Conservation (phyloP, 257 asterid genomes). For the Fraxinus excelsior region DNA sequence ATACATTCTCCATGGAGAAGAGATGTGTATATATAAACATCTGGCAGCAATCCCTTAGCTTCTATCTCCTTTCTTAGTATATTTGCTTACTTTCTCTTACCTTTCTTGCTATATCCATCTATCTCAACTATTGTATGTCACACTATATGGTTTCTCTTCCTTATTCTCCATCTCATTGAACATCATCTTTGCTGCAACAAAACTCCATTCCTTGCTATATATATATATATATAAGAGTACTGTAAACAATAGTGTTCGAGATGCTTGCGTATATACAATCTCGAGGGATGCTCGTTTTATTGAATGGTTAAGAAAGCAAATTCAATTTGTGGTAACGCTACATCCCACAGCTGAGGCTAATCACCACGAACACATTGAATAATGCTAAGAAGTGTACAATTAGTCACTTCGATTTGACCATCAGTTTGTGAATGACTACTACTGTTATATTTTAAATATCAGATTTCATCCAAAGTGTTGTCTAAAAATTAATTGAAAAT, state of each 20-base stretch:
- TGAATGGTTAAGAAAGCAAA: constrained; percentile 1
- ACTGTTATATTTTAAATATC: neutral
- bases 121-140: constrained; percentile 53
- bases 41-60: constrained; percentile 48
- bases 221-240: constrained; percentile 54
- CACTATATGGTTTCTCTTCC: constrained; percentile 49
- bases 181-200: constrained; percentile 50
- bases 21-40: constrained; percentile 70
- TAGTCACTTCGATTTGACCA: neutral
- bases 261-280: neutral
- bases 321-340: neutral
- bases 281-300: neutral
- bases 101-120: constrained; percentile 60
- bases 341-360: neutral
- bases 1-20: constrained; percentile 75
- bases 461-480: neutral
- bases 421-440: neutral
- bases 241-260: constrained; percentile 48
- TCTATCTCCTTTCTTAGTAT: constrained; percentile 52
- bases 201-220: constrained; percentile 65
- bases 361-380: neutral
- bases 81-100: constrained; percentile 45
- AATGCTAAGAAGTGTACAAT: neutral
- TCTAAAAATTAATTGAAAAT: constrained; percentile 2
- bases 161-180: constrained; percentile 50